Evolutionary conservation across 2,329 filamentous ascomycete genomes (phyloP).

Genomic region (Hypoxylon sp.): DNA sequence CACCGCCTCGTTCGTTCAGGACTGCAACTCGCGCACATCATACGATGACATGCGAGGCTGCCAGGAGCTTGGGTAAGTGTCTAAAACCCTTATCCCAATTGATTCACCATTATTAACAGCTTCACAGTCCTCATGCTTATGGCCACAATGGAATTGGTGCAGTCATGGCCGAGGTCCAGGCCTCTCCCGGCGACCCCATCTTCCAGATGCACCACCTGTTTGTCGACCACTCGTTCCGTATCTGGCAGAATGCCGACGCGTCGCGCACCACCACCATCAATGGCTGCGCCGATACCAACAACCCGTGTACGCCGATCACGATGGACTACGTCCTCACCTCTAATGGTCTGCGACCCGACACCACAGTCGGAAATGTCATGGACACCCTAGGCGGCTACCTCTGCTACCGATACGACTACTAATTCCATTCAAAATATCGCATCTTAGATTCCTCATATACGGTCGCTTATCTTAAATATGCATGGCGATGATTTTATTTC

Average conservation of each 20-base stretch:
- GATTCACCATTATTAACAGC: slow-evolving; percentile 34
- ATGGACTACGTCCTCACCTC: slow-evolving; percentile 49
- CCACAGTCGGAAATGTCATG: slow-evolving; percentile 48
- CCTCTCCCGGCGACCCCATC: slow-evolving; percentile 55
- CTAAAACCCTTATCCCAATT: neutral
- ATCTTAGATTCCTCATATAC: neutral
- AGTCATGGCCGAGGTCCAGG: slow-evolving; percentile 56
- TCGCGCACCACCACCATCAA: slow-evolving; percentile 51
- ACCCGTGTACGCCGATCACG: slow-evolving; percentile 51
- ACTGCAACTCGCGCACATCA: slow-evolving; percentile 51
- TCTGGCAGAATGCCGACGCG: slow-evolving; percentile 54
- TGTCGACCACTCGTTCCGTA: slow-evolving; percentile 55
- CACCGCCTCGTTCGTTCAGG: slow-evolving; percentile 53
- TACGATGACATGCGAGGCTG: slow-evolving; percentile 55
- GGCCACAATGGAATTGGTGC: slow-evolving; percentile 57
- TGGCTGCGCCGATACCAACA: slow-evolving; percentile 49
- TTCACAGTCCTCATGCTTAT: slow-evolving; percentile 55
- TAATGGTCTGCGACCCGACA: slow-evolving; percentile 49
- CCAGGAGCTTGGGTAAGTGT: slow-evolving; percentile 54
- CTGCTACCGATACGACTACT: slow-evolving; percentile 55
- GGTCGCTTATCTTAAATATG: slow-evolving; percentile 1
- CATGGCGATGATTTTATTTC: slow-evolving; percentile 1
- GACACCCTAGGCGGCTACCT: slow-evolving; percentile 51
- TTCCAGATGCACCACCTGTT: slow-evolving; percentile 57
- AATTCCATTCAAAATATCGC: slow-evolving; percentile 9